Base-by-base conservation (phyloP, 116 monocot species). In the Papilionanthe hybrid region DNA sequence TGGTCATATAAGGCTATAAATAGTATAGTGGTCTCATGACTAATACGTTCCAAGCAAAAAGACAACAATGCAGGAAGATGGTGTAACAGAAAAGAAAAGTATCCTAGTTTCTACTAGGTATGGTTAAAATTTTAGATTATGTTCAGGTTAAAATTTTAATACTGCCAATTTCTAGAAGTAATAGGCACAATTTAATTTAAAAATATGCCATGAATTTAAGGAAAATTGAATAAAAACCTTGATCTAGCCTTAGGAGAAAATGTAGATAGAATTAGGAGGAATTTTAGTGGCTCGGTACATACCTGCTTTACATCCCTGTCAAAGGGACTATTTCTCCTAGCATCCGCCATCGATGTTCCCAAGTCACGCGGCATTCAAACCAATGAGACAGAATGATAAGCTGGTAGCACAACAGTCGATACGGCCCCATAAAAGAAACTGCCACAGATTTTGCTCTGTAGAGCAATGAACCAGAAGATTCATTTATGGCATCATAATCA, bases 261-360 rank as follows among this genome's bases (percentile, higher is more conserved):
- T 28, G 27, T 22, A 65, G 27, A 7, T 22, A 27, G 65, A 65
- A 12, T 25, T 7, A 63, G 5, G 9, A 23, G 23, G 3, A 29
- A 3, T 69, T 69, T 69, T 4, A 1, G 32, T 69, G 37, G 4
- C 12, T 28, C 50, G 11, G 12, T 85, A 7, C 45, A 10, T 5
- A 90, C 90, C 87, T 87, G 90, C 68, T 90, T 87, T 30, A 86
- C 80, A 81, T 90, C 90, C 87, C 87, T 90, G 80, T 87, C 87
- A 77, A 83, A 56, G 80, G 90, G 80, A 58, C 55, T 78, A 27
- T 27, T 82, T 75, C 82, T 90, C 41, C 76, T 20, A 63, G 81
- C 28, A 85, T 90, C 90, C 6, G 85, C 87, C 90, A 90, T 90
- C 57, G 75, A 55, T 42, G 30, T 49, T 30, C 57, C 23, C 20